These are phyloP conservation scores for Vitis riparia DNA, from an alignment of 164 flowering plant genomes.

Conservation along the genomic window DNA sequence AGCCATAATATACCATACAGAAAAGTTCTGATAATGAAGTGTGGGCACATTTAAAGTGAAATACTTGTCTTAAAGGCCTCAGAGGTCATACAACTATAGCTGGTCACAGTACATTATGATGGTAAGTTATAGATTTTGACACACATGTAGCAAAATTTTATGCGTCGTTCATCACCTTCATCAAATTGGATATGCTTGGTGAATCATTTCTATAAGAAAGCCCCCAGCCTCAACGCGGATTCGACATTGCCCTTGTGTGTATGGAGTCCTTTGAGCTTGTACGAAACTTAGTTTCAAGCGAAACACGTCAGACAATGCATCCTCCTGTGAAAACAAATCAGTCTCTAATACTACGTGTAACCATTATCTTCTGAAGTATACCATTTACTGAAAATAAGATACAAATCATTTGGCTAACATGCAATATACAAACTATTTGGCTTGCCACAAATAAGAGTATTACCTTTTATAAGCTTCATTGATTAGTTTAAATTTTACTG, in stretches of 20 bases:
- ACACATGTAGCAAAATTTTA: neutral
- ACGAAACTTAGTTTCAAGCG: neutral
- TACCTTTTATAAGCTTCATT: constrained; percentile 91
- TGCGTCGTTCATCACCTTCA: constrained; percentile 2
- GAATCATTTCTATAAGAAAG: constrained; percentile 43
- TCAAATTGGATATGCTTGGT: constrained; percentile 47
- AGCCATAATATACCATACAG: too few relatives aligned
- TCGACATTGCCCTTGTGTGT: too few relatives aligned
- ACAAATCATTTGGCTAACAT: too few relatives aligned
- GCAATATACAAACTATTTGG: too few relatives aligned
- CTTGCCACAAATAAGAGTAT: too few relatives aligned
- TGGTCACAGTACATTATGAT: neutral
- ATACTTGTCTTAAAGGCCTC: neutral
- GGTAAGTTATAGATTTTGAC: neutral
- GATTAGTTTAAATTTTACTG: constrained; percentile 74
- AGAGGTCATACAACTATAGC: neutral
- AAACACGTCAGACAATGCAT: neutral
- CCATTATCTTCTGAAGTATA: neutral
- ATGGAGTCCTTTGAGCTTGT: constrained; percentile 53
- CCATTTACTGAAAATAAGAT: neutral
- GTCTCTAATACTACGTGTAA: too few relatives aligned
- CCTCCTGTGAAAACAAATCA: too few relatives aligned
- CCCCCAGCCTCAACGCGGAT: constrained; percentile 45
- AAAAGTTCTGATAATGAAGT: neutral
- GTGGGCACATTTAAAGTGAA: neutral